Evolutionary conservation across 495 filamentous ascomycete genomes (phyloP), one percentile per base, ranked within the genome.

Genomic region (Xylaria acuta): DNA sequence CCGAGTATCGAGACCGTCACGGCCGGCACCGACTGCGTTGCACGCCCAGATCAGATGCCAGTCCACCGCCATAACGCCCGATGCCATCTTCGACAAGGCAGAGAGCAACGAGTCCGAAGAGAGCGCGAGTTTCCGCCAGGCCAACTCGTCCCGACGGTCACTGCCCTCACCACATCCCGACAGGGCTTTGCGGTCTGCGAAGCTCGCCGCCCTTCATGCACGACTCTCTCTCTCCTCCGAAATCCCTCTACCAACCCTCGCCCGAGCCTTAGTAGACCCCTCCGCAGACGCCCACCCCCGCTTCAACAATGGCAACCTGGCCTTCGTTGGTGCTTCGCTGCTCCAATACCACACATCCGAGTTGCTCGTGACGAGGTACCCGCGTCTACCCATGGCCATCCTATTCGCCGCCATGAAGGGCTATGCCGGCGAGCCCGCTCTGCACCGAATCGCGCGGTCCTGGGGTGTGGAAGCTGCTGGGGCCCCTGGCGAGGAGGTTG

Each of bases 401-500:
- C 81, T 97, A 47, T 94, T 92, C 80, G 88, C 93, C 41, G 93
- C 95, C 27, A 90, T 95, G 86, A 90, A 89, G 75, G 94, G 93
- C 32, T 98, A 93, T 80, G 87, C 89, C 58, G 95, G 96, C 3
- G 84, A 87, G 8, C 87, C 88, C 67, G 87, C 94, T 0, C 88
- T 98, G 27, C 82, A 88, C 34, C 82, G 88, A 1, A 87, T 98
- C 71, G 87, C 92, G 0, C 82, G 85, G 43, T 92, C 94, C 81
- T 99, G 96, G 95, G 96, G 97, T 82, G 88, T 98, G 20, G 95
- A 98, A 75, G 76, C 83, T 47, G 96, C 93, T 20, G 92, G 92
- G 9, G 89, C 88, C 43, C 95, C 96, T 1, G 95, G 94, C 27
- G 91, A 88, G 58, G 93, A 98, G 82, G 95, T 98, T 67, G 95